phyloP scores from a whole-genome alignment of 2,329 filamentous ascomycete genomes.

The Elsinoe fawcettii region DNA sequence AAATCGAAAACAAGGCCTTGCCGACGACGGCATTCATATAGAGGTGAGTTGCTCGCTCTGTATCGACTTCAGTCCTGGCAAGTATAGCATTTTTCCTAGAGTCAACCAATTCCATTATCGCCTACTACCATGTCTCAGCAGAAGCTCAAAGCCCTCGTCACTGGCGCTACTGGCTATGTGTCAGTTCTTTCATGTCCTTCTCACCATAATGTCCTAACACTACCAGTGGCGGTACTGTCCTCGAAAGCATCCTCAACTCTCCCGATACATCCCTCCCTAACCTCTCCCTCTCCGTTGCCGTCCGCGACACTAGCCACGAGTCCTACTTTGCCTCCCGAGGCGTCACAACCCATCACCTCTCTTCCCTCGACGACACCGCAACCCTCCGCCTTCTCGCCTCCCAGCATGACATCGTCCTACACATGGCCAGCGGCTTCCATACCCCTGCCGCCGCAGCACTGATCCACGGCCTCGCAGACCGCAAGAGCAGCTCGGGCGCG shows the following conservation, averaged over 20 bases:
- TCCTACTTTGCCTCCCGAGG: no score
- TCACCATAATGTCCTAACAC: neutral
- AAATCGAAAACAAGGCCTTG: no score
- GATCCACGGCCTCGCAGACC: neutral
- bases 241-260: neutral
- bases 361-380: slow-evolving; percentile 5
- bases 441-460: neutral
- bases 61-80: neutral
- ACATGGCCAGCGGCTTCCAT: neutral
- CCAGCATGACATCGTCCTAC: slow-evolving; percentile 4
- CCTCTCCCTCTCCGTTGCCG: neutral
- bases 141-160: neutral
- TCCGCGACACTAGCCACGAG: neutral
- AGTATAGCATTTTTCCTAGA: neutral
- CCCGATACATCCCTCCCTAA: neutral
- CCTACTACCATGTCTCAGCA: neutral
- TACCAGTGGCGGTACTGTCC: neutral
- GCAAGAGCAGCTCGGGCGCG: neutral
- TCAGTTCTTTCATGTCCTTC: neutral
- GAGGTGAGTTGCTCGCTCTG: neutral
- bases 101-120: neutral
- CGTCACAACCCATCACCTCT: neutral
- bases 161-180: slow-evolving; percentile 4
- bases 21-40: no score
- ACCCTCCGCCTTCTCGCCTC: slow-evolving; percentile 25